Evolutionary conservation across 2,329 filamentous ascomycete species (phyloP).

Genomic region (Pseudocercospora pini-densiflorae): DNA sequence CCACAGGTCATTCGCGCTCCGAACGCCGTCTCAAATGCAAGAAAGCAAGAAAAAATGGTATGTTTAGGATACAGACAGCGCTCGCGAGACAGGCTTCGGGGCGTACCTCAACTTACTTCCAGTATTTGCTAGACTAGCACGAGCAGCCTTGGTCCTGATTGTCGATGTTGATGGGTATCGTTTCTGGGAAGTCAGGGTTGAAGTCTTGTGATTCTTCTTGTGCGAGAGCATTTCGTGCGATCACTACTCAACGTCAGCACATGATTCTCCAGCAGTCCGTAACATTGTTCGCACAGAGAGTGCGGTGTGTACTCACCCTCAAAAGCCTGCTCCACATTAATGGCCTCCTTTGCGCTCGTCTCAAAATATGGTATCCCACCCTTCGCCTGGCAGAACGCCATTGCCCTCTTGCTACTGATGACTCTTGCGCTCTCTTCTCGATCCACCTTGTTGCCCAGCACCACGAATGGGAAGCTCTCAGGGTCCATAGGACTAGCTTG

Average conservation of each 20-base stretch:
- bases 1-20: not conserved
- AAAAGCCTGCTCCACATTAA: slow-evolving; percentile 93
- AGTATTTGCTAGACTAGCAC: slow-evolving; percentile 61
- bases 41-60: slow-evolving; percentile 5
- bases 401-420: slow-evolving; percentile 92
- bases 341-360: slow-evolving; percentile 97
- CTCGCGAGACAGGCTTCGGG: not conserved
- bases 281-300: too few relatives aligned
- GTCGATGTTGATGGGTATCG: slow-evolving; percentile 97
- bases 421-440: slow-evolving; percentile 97
- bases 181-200: slow-evolving; percentile 95
- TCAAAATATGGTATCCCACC: slow-evolving; percentile 98
- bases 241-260: slow-evolving; percentile 63
- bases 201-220: slow-evolving; percentile 99
- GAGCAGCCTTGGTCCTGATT: slow-evolving; percentile 91
- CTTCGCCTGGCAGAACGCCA: slow-evolving; percentile 97
- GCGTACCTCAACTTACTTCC: not conserved
- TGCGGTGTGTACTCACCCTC: slow-evolving; percentile 53
- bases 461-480: slow-evolving; percentile 97
- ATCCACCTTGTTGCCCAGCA: slow-evolving; percentile 99
- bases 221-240: slow-evolving; percentile 90
- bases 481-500: slow-evolving; percentile 96
- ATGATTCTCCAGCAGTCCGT: not conserved
- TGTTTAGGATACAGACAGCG: slow-evolving; percentile 3
- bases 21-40: slow-evolving; percentile 8